phyloP scores from a whole-genome alignment of 2,329 filamentous ascomycete genomes.

The Claviceps arundinis region DNA sequence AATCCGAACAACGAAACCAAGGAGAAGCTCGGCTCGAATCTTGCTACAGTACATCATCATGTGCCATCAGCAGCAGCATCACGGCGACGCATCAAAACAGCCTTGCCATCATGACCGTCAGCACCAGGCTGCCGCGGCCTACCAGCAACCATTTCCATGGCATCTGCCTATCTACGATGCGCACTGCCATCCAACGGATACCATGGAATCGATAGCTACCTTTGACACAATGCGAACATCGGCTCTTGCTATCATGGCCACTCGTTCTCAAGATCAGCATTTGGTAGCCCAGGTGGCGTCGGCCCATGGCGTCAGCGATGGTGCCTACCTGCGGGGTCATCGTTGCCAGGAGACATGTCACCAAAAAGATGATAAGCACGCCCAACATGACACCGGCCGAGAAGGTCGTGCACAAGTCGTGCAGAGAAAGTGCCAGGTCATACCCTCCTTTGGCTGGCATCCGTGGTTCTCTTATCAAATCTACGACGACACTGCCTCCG shows the following conservation, averaged over 20 bases:
- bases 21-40: background rate
- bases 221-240: slow-evolving; percentile 54
- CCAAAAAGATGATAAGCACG: background rate
- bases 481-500: slow-evolving; percentile 41
- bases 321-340: slow-evolving; percentile 1
- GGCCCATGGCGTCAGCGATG: slow-evolving; percentile 33
- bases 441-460: slow-evolving; percentile 78
- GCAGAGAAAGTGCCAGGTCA: slow-evolving; percentile 13
- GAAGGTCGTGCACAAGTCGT: background rate
- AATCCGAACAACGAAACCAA: background rate
- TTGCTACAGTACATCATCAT: background rate
- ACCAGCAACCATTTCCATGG: slow-evolving; percentile 44
- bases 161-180: slow-evolving; percentile 60
- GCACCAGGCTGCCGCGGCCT: background rate
- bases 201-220: slow-evolving; percentile 44
- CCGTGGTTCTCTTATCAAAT: slow-evolving; percentile 76
- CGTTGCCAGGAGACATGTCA: background rate
- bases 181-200: slow-evolving; percentile 77
- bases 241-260: slow-evolving; percentile 63
- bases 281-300: slow-evolving; percentile 52
- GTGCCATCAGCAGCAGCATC: slow-evolving; percentile 1
- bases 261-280: slow-evolving; percentile 59
- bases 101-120: background rate
- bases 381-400: background rate
- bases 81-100: background rate